Conservation (phyloP, 768 basidiomycete genomes). For the Termitomyces sp. region DNA sequence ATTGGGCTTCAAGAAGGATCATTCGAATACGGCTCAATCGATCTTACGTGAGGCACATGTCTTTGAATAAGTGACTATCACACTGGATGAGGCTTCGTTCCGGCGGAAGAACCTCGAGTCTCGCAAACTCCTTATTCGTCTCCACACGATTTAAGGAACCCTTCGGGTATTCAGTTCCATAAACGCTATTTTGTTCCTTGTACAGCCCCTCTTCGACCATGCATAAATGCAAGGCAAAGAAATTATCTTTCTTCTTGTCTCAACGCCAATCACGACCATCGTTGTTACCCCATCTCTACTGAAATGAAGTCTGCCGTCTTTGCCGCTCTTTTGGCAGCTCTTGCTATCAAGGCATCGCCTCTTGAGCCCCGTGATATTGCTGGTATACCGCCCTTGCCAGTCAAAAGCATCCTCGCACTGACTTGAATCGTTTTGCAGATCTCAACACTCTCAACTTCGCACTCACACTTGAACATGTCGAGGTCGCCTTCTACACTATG, state of each 20-base stretch:
- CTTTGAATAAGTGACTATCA: neutral
- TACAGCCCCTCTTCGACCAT: constrained; percentile 1
- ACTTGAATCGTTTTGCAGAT: neutral
- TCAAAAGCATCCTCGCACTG: neutral
- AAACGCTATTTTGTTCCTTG: neutral
- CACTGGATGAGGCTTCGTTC: neutral
- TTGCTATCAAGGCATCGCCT: neutral
- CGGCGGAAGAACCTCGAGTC: neutral
- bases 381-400: neutral
- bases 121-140: neutral
- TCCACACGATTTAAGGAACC: neutral
- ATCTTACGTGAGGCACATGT: neutral
- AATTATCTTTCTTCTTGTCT: neutral
- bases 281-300: neutral
- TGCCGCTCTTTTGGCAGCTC: constrained; percentile 2
- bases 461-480: constrained; percentile 10
- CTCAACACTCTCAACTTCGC: constrained; percentile 10
- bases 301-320: constrained; percentile 11
- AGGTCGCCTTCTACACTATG: constrained; percentile 9
- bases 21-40: neutral
- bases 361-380: neutral
- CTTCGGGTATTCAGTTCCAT: neutral
- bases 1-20: neutral
- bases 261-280: neutral
- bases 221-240: constrained; percentile 2